phyloP scores from a whole-genome alignment of 2,329 filamentous ascomycete genomes.

The Aspergillus spinulosporus region DNA sequence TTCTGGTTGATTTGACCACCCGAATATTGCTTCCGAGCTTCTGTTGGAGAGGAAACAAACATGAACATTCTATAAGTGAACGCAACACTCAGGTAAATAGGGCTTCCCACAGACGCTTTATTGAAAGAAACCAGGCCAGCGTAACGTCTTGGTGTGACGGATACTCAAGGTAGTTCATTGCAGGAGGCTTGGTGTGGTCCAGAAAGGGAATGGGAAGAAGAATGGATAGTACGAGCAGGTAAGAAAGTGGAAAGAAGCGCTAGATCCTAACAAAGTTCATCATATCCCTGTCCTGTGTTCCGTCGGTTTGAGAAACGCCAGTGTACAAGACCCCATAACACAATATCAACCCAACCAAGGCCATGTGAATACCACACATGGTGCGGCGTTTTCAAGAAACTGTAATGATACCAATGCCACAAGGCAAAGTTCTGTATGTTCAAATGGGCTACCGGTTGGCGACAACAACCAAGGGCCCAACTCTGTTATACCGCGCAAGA shows the following conservation, averaged over 20 bases:
- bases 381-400: slow-evolving; percentile 13
- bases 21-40: too few relatives aligned
- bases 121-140: too few relatives aligned
- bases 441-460: not conserved
- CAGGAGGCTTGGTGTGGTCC: not conserved
- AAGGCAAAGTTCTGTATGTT: slow-evolving; percentile 2
- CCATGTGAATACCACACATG: slow-evolving; percentile 18
- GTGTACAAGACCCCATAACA: slow-evolving; percentile 19
- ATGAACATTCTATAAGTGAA: too few relatives aligned
- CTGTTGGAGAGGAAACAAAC: too few relatives aligned
- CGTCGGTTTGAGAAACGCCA: slow-evolving; percentile 19
- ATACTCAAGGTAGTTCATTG: too few relatives aligned
- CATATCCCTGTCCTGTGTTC: slow-evolving; percentile 17
- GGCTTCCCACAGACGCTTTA: too few relatives aligned
- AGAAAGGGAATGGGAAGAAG: not conserved
- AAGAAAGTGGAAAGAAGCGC: slow-evolving; percentile 6
- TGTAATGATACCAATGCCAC: slow-evolving; percentile 5
- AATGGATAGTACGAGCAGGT: not conserved
- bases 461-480: slow-evolving; percentile 1
- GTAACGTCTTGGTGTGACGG: too few relatives aligned
- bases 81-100: too few relatives aligned
- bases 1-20: too few relatives aligned
- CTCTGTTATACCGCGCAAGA: not conserved
- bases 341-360: slow-evolving; percentile 12
- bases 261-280: slow-evolving; percentile 14